Base-by-base conservation (phyloP, 768 basidiomycete genomes). In the Coprinellus aureogranulatus region DNA sequence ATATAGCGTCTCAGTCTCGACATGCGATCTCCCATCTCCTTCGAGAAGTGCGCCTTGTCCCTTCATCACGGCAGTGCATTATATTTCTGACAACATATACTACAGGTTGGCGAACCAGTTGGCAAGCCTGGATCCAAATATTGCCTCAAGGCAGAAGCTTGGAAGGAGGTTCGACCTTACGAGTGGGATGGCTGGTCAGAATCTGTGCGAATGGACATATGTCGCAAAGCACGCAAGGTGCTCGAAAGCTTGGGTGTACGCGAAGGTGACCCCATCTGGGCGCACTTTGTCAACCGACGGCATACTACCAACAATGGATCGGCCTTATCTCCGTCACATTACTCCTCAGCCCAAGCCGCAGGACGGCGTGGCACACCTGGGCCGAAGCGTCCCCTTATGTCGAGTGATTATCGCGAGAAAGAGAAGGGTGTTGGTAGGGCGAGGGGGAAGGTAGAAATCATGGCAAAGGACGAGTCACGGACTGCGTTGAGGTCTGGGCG, bases 111-210 rank as follows among this genome's bases (percentile, higher is more conserved):
- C 3, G 85, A 86, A 57, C 74, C 72, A 34, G 62, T 65, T 9
- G 34, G 40, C 12, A 37, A 22, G 70, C 75, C 8, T 67, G 75
- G 1, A 51, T 62, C 6, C 73, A 74, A 56, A 0, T 90, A 86
- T 78, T 64, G 71, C 30, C 81, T 90, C 58, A 87, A 83, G 60
- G 70, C 77, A 23, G 65, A 69, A 20, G 72, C 81, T 2, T 91
- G 89, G 88, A 75, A 75, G 31, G 85, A 90, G 64, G 85, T 90
- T 25, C 83, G 87, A 5, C 89, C 89, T 0, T 84, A 77, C 57
- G 86, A 84, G 59, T 88, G 81, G 78, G 72, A 77, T 0, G 73
- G 73, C 27, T 73, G 87, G 26, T 72, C 73, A 2, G 79, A 81
- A 27, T 49, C 71, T 2, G 81, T 85, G 45, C 77, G 81, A 4